Evolutionary conservation across 257 asterid genomes (phyloP).

Genomic region (Solanum bulbocastanum): DNA sequence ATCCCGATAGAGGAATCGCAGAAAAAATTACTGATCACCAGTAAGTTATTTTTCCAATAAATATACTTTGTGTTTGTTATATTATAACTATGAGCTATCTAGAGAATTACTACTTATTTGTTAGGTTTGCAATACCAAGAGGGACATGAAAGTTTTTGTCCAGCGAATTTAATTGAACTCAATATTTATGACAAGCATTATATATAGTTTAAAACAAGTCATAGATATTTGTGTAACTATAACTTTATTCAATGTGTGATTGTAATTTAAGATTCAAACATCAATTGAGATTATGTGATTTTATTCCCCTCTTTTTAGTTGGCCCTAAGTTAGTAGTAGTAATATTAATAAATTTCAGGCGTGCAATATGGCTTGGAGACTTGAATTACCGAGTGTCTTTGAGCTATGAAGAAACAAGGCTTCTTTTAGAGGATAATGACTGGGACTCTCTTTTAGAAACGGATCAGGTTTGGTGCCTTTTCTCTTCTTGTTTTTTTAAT

Average conservation of each 20-base stretch:
- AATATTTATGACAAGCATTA: no score
- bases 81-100: background rate
- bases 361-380: constrained; percentile 88
- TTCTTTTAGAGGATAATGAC: constrained; percentile 58
- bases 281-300: no score
- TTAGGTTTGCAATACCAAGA: background rate
- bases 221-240: no score
- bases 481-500: no score
- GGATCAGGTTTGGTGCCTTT: constrained; percentile 55
- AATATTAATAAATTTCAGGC: constrained; percentile 32
- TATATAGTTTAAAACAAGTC: no score
- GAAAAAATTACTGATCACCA: constrained; percentile 60
- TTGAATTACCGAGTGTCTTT: constrained; percentile 78
- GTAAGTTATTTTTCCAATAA: constrained; percentile 28
- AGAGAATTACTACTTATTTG: background rate
- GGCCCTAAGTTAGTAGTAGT: background rate
- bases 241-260: no score
- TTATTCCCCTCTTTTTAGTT: background rate
- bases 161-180: background rate
- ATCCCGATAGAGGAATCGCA: constrained; percentile 31
- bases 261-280: no score
- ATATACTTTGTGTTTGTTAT: background rate
- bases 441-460: constrained; percentile 78
- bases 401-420: constrained; percentile 69
- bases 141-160: background rate